Evolutionary conservation across 441 rosid species (phyloP), one percentile per base, ranked within the genome.

Genomic region (Brassica hybrid): DNA sequence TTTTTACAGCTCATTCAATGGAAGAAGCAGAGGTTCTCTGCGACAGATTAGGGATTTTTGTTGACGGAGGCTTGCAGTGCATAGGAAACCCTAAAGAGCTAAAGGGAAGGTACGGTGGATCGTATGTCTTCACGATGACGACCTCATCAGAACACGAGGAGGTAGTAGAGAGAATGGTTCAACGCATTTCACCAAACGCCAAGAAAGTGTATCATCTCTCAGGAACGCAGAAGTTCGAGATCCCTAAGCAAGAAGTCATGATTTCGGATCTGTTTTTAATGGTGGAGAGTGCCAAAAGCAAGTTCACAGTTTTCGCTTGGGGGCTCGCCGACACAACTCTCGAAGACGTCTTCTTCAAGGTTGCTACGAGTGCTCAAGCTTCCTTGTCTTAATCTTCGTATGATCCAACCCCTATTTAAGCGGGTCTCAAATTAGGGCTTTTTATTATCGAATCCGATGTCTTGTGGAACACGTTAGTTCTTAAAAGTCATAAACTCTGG

Each of bases 261-360:
- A 89, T 91, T 27, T 84, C 91, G 4, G 88, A 90, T 18, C 92
- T 94, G 25, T 92, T 94, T 76, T 80, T 79, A 16, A 90, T 91
- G 60, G 97, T 96, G 14, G 97, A 89, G 82, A 82, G 77, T 14
- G 97, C 92, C 1, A 94, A 92, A 87, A 84, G 79, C 74, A 81
- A 77, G 69, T 96, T 89, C 82, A 70, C 88, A 2, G 96, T 96
- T 68, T 89, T 82, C 23, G 98, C 98, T 18, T 96, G 99, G 99
- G 99, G 97, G 50, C 79, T 96, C 43, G 90, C 96, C 0, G 97
- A 92, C 83, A 90, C 98, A 76, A 90, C 97, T 65, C 88, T 96
- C 32, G 98, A 94, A 83, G 99, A 92, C 75, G 98, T 96, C 68
- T 94, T 94, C 91, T 88, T 94, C 85, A 96, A 96, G 87, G 98